A percentile compares a stretch with the other conserved stretches of the same genome.
Evolutionary conservation across 2,329 filamentous ascomycete species (phyloP).

Genomic region (Albophoma yamanashiensis): DNA sequence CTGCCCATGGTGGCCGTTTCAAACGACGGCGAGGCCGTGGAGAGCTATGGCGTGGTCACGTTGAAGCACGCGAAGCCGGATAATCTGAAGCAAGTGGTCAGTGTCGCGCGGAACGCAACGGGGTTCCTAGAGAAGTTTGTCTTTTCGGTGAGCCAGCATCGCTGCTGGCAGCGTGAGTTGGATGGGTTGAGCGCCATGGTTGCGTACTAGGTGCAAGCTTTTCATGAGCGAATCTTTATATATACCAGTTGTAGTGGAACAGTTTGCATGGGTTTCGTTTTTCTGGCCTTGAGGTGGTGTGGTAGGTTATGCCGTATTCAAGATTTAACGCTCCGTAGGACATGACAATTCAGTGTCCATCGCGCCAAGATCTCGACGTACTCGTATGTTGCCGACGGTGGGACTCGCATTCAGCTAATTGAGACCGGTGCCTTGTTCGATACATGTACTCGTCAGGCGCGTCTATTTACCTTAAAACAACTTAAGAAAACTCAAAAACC

Average conservation of each 20-base stretch:
- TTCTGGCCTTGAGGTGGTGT: not conserved
- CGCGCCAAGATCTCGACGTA: no score
- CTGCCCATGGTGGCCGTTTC: conserved; percentile 32
- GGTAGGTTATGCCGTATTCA: no score
- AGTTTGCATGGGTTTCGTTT: not conserved
- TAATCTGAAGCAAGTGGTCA: conserved; percentile 48
- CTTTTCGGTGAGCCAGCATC: conserved; percentile 58
- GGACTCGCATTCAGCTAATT: no score
- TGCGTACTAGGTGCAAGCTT: conserved; percentile 36
- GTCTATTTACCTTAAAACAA: no score
- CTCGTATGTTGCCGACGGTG: no score
- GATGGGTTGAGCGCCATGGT: conserved; percentile 57
- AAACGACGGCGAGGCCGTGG: conserved; percentile 34
- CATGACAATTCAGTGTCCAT: no score
- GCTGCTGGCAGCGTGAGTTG: conserved; percentile 63
- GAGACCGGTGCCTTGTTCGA: no score
- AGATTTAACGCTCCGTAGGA: no score
- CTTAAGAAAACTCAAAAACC: no score
- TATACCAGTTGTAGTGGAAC: not conserved
- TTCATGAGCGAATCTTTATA: not conserved
- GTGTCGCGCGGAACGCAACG: conserved; percentile 55
- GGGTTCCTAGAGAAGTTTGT: conserved; percentile 64
- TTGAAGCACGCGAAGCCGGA: conserved; percentile 40
- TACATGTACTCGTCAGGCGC: no score
- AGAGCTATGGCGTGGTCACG: conserved; percentile 72